Evolutionary conservation across 2,329 filamentous ascomycete genomes (phyloP).

Genomic region (Penicillium brevicompactum): DNA sequence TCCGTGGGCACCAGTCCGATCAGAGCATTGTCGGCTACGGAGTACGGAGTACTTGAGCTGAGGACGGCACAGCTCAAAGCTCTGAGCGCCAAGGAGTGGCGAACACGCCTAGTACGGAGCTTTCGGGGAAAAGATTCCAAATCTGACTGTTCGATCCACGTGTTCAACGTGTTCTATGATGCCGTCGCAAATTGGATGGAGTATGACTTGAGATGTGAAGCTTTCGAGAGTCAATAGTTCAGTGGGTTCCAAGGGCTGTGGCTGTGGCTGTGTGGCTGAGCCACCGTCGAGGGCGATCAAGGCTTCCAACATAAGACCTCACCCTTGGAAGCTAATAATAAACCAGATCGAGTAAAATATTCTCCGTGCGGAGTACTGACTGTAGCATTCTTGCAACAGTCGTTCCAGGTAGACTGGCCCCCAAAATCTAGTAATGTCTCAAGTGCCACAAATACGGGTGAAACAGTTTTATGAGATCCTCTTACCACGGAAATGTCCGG

Average conservation of each 20-base stretch:
- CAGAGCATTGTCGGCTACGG: neutral
- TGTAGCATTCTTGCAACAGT: neutral
- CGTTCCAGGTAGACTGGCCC: neutral
- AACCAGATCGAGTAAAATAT: neutral
- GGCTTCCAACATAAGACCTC: neutral
- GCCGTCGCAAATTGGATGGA: no score
- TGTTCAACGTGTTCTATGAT: neutral
- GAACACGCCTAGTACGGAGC: neutral
- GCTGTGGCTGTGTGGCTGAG: neutral
- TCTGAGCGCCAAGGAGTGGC: neutral
- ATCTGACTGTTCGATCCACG: neutral
- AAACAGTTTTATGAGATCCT: neutral
- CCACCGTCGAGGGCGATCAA: neutral
- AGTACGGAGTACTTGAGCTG: neutral
- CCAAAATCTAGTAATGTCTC: neutral
- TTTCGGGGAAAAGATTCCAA: neutral
- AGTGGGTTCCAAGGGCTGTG: neutral
- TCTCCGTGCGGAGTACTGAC: no score
- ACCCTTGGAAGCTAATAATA: neutral
- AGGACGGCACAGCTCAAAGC: neutral
- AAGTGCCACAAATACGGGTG: neutral
- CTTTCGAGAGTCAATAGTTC: neutral
- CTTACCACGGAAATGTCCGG: neutral
- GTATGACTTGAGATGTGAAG: no score
- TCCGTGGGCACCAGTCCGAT: neutral